These are phyloP conservation scores for Aspergillus texensis DNA, from an alignment of 2,329 filamentous ascomycete genomes.

Conservation along the genomic window DNA sequence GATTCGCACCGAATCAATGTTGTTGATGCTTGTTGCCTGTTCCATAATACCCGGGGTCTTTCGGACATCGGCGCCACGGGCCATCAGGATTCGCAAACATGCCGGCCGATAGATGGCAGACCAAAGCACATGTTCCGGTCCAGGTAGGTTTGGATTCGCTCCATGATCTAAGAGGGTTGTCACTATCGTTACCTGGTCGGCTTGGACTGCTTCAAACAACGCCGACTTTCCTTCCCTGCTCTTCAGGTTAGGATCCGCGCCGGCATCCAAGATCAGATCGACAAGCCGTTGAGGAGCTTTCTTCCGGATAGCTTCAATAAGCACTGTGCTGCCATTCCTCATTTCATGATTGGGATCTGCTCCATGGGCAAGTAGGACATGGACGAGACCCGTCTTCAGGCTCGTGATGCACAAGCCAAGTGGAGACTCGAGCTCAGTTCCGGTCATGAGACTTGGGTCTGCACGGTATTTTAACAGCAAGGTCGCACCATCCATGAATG, in stretches of 20 bases:
- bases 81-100: slow-evolving; percentile 61
- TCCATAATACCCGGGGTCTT: slow-evolving; percentile 67
- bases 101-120: slow-evolving; percentile 62
- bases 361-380: slow-evolving; percentile 64
- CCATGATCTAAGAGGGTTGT: slow-evolving; percentile 58
- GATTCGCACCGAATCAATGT: slow-evolving; percentile 61
- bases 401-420: slow-evolving; percentile 55
- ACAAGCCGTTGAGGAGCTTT: slow-evolving; percentile 58
- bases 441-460: slow-evolving; percentile 57
- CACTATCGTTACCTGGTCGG: slow-evolving; percentile 60
- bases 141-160: slow-evolving; percentile 69
- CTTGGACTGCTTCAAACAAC: slow-evolving; percentile 64
- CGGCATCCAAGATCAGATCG: slow-evolving; percentile 63
- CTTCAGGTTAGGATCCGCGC: slow-evolving; percentile 61
- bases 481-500: slow-evolving; percentile 60
- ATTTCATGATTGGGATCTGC: slow-evolving; percentile 59
- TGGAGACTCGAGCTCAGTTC: slow-evolving; percentile 58
- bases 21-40: slow-evolving; percentile 65
- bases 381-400: slow-evolving; percentile 59
- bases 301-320: slow-evolving; percentile 64
- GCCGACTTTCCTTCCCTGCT: slow-evolving; percentile 65
- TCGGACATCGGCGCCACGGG: slow-evolving; percentile 61
- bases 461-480: slow-evolving; percentile 67
- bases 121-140: slow-evolving; percentile 71
- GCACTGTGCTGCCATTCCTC: slow-evolving; percentile 61